Evolutionary conservation across 352 stramenopile species (phyloP), one percentile per base, ranked within the genome.

Genomic region (Pythium oligandrum): DNA sequence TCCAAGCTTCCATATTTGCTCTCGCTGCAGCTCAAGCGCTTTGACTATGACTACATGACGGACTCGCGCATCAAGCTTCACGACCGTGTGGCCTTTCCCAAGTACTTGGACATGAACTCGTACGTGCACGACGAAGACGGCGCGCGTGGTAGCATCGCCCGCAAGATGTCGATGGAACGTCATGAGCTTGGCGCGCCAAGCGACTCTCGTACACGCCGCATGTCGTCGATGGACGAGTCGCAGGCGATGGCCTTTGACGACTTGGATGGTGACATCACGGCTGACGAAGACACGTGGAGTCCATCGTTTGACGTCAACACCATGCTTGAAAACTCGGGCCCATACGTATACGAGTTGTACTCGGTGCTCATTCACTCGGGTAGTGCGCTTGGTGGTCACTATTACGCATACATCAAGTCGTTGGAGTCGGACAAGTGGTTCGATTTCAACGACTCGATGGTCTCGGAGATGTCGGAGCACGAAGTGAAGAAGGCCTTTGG

Each of bases 401-500:
- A 98, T 67, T 97, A 96, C 61, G 90, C 91, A 31, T 98, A 96
- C 71, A 98, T 98, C 58, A 92, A 91, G 56, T 88, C 78, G 51
- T 69, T 93, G 30, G 85, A 92, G 47, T 79, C 59, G 6, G 82
- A 67, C 38, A 83, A 84, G 48, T 96, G 86, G 86, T 93, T 86
- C 63, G 89, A 95, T 51, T 95, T 95, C 44, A 95, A 95, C 47
- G 86, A 95, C 53, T 88, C 78, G 11, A 88, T 65, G 30, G 83
- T 93, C 36, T 84, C 60, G n/a, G 74, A 86, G 40, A 83, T 93
- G 45, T 87, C 81, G 36, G 80, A 92, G 40, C 66, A 67, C 7
- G 84, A 92, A 36, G 57, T 92, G 2, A 79, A 86, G 55, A 88
- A 78, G n/a, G 82, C 80, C 12, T 92, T 78, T 51, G 81, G 84